These are phyloP conservation scores for Halenospora varia DNA, from an alignment of 495 filamentous ascomycete species.

Conservation along the genomic window DNA sequence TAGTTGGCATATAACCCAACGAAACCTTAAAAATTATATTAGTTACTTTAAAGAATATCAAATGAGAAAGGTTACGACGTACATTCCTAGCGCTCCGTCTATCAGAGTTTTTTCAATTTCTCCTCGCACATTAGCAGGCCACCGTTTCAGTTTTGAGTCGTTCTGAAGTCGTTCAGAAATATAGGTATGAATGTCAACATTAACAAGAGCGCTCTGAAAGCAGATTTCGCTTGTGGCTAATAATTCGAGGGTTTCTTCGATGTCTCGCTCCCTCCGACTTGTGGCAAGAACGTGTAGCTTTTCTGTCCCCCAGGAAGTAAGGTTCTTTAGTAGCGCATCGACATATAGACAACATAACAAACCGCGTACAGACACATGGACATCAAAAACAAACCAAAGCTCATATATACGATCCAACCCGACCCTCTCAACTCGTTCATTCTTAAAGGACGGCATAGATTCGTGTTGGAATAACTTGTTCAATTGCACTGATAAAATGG, in stretches of 20 bases:
- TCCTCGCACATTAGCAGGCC: not conserved
- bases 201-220: constrained; percentile 1
- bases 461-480: too few relatives aligned
- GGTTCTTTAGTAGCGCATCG: too few relatives aligned
- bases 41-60: not conserved
- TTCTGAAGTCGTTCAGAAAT: not conserved
- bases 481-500: too few relatives aligned
- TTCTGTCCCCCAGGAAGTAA: too few relatives aligned
- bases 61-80: not conserved
- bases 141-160: constrained; percentile 7
- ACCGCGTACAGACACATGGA: too few relatives aligned
- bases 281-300: constrained; percentile 10
- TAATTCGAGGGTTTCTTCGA: constrained; percentile 3
- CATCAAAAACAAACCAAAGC: too few relatives aligned
- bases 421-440: too few relatives aligned
- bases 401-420: too few relatives aligned
- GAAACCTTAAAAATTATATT: constrained; percentile 19
- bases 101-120: constrained; percentile 2
- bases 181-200: not conserved
- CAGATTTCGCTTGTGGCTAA: not conserved
- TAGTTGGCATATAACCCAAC: constrained; percentile 34
- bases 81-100: constrained; percentile 3
- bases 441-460: too few relatives aligned
- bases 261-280: constrained; percentile 12
- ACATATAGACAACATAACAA: too few relatives aligned